A percentile compares a stretch with the other conserved stretches of the same genome.
phyloP scores from a whole-genome alignment of 208 protist genomes.

The Crithidia bombi region DNA sequence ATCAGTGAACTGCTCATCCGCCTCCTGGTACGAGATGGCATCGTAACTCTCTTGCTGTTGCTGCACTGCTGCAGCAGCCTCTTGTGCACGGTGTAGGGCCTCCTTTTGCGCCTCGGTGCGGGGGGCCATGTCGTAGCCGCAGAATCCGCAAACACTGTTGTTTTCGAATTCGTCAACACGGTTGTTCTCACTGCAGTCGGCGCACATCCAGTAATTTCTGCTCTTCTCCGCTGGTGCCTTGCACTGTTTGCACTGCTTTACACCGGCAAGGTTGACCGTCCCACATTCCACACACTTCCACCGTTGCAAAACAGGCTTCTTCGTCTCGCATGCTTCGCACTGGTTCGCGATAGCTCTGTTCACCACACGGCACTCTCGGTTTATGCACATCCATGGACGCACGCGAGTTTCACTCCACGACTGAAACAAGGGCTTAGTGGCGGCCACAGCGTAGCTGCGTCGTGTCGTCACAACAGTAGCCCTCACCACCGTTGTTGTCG shows the following conservation, averaged over 20 bases:
- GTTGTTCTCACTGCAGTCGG: constrained; percentile 87
- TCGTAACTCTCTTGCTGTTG: constrained; percentile 73
- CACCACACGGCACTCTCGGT: constrained; percentile 63
- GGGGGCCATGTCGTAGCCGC: constrained; percentile 89
- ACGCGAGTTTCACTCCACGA: constrained; percentile 59
- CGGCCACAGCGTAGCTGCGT: constrained; percentile 21
- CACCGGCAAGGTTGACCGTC: constrained; percentile 68
- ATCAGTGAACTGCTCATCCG: constrained; percentile 70
- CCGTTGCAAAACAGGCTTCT: constrained; percentile 67
- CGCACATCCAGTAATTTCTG: constrained; percentile 84
- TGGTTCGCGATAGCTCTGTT: constrained; percentile 35
- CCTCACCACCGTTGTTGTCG: not conserved
- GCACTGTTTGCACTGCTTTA: constrained; percentile 82
- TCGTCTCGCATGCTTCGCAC: constrained; percentile 61
- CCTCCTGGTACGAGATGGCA: constrained; percentile 53
- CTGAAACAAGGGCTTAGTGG: constrained; percentile 39
- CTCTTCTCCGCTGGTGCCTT: constrained; percentile 42
- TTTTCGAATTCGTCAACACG: constrained; percentile 84
- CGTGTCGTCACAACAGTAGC: not conserved
- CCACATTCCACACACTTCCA: constrained; percentile 83
- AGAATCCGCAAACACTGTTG: constrained; percentile 87
- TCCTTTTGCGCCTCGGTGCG: constrained; percentile 57
- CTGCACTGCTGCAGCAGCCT: constrained; percentile 38
- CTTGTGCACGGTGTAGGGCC: constrained; percentile 42
- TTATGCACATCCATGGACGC: constrained; percentile 86